Evolutionary conservation across 1,139 yeast genomes (phyloP), one percentile per base, ranked within the genome.

Genomic region (Geotrichum siamense): DNA sequence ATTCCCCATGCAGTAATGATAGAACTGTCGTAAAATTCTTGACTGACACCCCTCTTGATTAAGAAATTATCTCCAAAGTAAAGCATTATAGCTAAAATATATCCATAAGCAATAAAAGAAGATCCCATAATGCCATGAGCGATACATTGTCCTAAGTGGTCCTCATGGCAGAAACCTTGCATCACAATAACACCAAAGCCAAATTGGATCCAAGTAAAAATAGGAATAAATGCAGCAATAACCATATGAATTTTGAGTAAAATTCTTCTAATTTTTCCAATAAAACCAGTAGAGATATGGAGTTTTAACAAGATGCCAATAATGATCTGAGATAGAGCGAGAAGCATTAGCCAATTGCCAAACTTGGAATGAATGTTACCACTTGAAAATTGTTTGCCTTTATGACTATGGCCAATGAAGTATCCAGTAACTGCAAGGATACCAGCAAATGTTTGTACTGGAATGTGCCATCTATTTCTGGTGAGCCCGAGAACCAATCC

Each of bases 101-200:
- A 79, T 5, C 96, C 94, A 60, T 89, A 89, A 3, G 72, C 64
- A 12, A 89, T 74, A 55, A 89, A 89, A 0, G 94, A 81, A 17
- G 86, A 74, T 0, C 97, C 97, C 97, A 89, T 89, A 51, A 89
- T 84, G 5, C 96, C 96, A 61, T 89, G 97, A 0, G 97, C 97
- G 39, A 87, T 74, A 61, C 97, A 89, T 64, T 89, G 97, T 16
- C 97, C 97, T 55, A 89, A 69, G 67, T 86, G 76, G 48, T 68
- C 61, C 57, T 79, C 76, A 64, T 86, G 72, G 59, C 87, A 76
- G 74, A 87, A 89, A 1, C 95, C 96, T 52, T 86, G 77, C 51
- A 87, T 62, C 1, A 95, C 82, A 41, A 85, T 79, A 3, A 91
- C 87, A 0, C 94, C 93, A 65, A 89, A 66, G 44, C 87, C 79